Conservation (phyloP, 495 filamentous ascomycete genomes). For the Aspergillus conjunctus region DNA sequence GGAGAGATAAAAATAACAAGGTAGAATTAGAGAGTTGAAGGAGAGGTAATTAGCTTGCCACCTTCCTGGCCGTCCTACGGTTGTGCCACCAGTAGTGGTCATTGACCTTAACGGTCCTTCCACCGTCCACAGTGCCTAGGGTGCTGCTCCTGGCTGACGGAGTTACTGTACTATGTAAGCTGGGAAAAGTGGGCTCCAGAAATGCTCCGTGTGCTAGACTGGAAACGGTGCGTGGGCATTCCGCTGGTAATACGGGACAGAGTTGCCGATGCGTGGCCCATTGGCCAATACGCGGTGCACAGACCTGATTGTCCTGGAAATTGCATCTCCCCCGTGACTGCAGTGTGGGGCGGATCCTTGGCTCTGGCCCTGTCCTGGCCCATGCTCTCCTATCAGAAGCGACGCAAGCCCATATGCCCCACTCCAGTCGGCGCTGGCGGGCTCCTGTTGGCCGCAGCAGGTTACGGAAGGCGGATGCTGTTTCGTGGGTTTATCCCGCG, state of each 20-base stretch:
- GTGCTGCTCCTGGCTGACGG: too few species aligned
- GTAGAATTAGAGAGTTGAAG: not conserved
- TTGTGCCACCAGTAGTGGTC: too few species aligned
- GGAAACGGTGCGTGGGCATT: slow-evolving; percentile 17
- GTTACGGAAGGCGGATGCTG: slow-evolving; percentile 15
- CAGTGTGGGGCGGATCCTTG: slow-evolving; percentile 20
- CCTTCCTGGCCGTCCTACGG: too few species aligned
- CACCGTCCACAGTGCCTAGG: too few species aligned
- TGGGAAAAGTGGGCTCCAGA: not conserved
- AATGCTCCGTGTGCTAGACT: not conserved
- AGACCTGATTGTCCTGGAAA: slow-evolving; percentile 17
- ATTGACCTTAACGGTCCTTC: too few species aligned
- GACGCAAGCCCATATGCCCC: slow-evolving; percentile 2
- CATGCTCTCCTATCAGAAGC: slow-evolving; percentile 21
- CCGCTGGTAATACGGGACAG: slow-evolving; percentile 10
- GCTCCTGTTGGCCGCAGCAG: slow-evolving; percentile 1
- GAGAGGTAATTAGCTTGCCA: not conserved
- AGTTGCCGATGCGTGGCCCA: not conserved
- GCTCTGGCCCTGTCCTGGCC: slow-evolving; percentile 30
- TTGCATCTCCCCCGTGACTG: slow-evolving; percentile 24
- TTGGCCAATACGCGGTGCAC: slow-evolving; percentile 14
- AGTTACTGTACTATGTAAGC: too few species aligned
- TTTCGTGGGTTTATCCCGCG: slow-evolving; percentile 28
- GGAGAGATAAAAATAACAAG: not conserved
- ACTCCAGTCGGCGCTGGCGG: not conserved